These are phyloP conservation scores for Kwoniella botswanensis DNA, from an alignment of 768 basidiomycete species.

Conservation along the genomic window DNA sequence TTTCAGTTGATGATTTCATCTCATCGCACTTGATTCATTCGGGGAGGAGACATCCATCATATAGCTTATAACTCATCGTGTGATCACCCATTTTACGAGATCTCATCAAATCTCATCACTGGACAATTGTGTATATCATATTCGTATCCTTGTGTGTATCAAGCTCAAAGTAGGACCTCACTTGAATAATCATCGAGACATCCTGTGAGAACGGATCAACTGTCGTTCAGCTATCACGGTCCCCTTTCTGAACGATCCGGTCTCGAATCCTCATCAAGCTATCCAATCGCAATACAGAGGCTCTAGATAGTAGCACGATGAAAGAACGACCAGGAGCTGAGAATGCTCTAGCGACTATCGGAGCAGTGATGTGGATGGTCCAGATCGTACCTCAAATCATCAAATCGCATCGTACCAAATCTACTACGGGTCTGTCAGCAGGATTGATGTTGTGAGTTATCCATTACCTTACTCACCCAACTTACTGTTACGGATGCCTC, in stretches of 20 bases:
- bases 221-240: too few species aligned
- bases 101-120: background rate
- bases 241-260: too few species aligned
- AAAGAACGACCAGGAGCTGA: constrained; percentile 65
- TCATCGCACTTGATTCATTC: too few species aligned
- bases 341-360: constrained; percentile 73
- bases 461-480: too few species aligned
- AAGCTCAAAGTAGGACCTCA: background rate
- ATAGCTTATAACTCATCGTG: too few species aligned
- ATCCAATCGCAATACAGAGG: background rate
- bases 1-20: background rate
- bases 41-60: too few species aligned
- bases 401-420: constrained; percentile 73
- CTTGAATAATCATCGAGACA: too few species aligned
- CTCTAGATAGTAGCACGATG: constrained; percentile 29
- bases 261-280: background rate
- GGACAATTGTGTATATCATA: background rate
- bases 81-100: background rate
- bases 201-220: background rate
- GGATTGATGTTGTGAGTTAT: constrained; percentile 66
- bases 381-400: constrained; percentile 71
- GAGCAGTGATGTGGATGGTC: constrained; percentile 59
- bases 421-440: constrained; percentile 71
- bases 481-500: background rate
- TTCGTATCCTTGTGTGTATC: background rate